Base-by-base conservation (phyloP, 768 basidiomycete genomes). In the Agrocybe chaxingu region DNA sequence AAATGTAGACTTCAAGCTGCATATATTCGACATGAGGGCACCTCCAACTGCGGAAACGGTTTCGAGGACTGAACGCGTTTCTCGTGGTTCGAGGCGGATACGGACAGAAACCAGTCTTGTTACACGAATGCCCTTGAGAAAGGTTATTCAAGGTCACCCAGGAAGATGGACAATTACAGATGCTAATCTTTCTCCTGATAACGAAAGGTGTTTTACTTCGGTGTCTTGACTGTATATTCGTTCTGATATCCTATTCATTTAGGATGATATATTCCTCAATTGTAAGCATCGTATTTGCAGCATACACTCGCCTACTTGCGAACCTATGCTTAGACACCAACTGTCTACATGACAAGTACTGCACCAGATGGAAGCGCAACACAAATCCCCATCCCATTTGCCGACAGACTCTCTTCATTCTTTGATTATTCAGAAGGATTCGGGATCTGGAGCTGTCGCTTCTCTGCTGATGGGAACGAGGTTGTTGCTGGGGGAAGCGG, bases 141-240 rank as follows among this genome's bases (percentile, higher is more conserved):
- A 91, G 62, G 83, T 81, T 1, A 87, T 96, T 41, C 78, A 84
- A 61, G 95, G 90, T 0, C 72, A 80, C 32, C 76, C 81, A 11
- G 90, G 90, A 0, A 75, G 81, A 33, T 98, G 94, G 95, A 97
- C 95, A 0, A 90, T 98, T 50, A 98, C 94, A 6, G 97, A 98
- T 68, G 89, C 89, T 16, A 92, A 97, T 67, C 73, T 94, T 13
- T 93, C 91, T 53, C 85, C 86, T 0, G 86, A 93, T 62, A 94
- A 94, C 56, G 85, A 94, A 70, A 84, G 88, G 84, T 85, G 36
- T 37, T 37, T 37, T 7, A 10, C n/a, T 39, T 10, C 3, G 1
- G n/a, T 10, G 9, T 7, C 8, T 10, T 39, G 6, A 7, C 18
- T 10, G n/a, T 7, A 39, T 8, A 10, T 7, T 24, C 24, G 24